phyloP scores from a whole-genome alignment of 2,329 filamentous ascomycete species.

The Fusarium denticulatum region DNA sequence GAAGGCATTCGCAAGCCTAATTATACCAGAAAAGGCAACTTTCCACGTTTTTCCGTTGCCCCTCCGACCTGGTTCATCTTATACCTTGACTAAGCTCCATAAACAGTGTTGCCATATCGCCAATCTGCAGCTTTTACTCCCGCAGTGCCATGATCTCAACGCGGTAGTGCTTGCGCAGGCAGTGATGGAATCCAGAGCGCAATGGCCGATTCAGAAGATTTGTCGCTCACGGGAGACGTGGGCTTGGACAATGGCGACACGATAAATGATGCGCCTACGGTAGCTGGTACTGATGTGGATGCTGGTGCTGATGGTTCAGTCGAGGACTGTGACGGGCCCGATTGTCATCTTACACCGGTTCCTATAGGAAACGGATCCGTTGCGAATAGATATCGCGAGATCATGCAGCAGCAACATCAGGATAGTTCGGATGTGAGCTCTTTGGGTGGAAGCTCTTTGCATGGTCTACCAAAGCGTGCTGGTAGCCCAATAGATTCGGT shows the following conservation, averaged over 20 bases:
- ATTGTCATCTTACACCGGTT: constrained; percentile 31
- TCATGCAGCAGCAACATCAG: constrained; percentile 55
- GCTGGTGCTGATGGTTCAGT: constrained; percentile 9
- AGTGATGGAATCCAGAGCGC: constrained; percentile 54
- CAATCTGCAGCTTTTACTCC: constrained; percentile 28
- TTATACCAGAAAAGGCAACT: background rate
- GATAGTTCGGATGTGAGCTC: constrained; percentile 63
- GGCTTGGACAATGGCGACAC: constrained; percentile 56
- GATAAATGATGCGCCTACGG: constrained; percentile 37
- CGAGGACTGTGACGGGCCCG: constrained; percentile 26
- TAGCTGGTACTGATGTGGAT: constrained; percentile 29
- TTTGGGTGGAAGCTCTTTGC: constrained; percentile 57
- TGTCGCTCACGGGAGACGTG: constrained; percentile 52
- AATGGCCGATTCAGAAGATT: constrained; percentile 62
- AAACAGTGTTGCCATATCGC: constrained; percentile 33
- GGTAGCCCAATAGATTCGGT: constrained; percentile 76
- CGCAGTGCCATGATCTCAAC: constrained; percentile 42
- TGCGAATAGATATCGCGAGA: constrained; percentile 56
- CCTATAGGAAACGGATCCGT: constrained; percentile 42
- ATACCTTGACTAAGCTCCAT: constrained; percentile 37
- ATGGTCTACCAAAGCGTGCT: constrained; percentile 62
- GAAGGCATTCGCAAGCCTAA: background rate
- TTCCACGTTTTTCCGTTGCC: constrained; percentile 23
- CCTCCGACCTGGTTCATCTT: constrained; percentile 24
- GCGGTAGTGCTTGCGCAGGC: constrained; percentile 42